A percentile compares a stretch with the other conserved stretches of the same genome.
These are phyloP conservation scores for Raffaelea deltoideospora DNA, from an alignment of 2,329 filamentous ascomycete genomes.

Conservation along the genomic window DNA sequence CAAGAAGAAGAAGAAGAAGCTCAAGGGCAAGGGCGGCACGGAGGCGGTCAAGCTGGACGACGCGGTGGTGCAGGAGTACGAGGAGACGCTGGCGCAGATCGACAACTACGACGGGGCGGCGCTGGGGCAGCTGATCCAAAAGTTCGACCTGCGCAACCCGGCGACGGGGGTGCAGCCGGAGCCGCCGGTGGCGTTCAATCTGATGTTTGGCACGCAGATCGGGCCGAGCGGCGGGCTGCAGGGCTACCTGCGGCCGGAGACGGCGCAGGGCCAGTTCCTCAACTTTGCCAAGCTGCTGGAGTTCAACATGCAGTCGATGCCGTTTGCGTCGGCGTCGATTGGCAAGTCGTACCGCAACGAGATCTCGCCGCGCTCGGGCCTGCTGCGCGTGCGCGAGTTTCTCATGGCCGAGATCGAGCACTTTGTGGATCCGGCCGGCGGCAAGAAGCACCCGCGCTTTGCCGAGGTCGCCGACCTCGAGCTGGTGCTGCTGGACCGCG, in stretches of 20 bases:
- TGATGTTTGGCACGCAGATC: slow-evolving; percentile 97
- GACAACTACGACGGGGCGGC: slow-evolving; percentile 87
- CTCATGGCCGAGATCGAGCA: slow-evolving; percentile 99
- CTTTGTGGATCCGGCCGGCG: slow-evolving; percentile 84
- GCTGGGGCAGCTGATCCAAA: slow-evolving; percentile 75
- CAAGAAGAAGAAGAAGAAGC: slow-evolving; percentile 64
- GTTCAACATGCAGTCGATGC: slow-evolving; percentile 90
- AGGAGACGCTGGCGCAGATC: slow-evolving; percentile 79
- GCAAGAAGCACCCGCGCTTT: slow-evolving; percentile 90
- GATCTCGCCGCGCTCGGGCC: slow-evolving; percentile 82
- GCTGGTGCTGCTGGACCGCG: slow-evolving; percentile 68
- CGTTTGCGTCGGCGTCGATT: slow-evolving; percentile 92
- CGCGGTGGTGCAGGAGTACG: slow-evolving; percentile 73
- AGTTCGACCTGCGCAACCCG: slow-evolving; percentile 84
- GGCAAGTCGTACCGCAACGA: slow-evolving; percentile 98
- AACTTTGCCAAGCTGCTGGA: slow-evolving; percentile 90
- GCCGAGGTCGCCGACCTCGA: slow-evolving; percentile 70
- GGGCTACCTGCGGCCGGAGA: slow-evolving; percentile 83
- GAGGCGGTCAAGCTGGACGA: slow-evolving; percentile 80
- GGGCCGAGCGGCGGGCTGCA: slow-evolving; percentile 73
- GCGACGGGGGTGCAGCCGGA: slow-evolving; percentile 60
- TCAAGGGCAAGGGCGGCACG: slow-evolving; percentile 73
- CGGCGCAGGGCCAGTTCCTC: slow-evolving; percentile 93
- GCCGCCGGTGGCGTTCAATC: slow-evolving; percentile 82
- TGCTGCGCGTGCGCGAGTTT: slow-evolving; percentile 91